Evolutionary conservation across 306 rosid genomes (phyloP).

Genomic region (Rosa chinensis): DNA sequence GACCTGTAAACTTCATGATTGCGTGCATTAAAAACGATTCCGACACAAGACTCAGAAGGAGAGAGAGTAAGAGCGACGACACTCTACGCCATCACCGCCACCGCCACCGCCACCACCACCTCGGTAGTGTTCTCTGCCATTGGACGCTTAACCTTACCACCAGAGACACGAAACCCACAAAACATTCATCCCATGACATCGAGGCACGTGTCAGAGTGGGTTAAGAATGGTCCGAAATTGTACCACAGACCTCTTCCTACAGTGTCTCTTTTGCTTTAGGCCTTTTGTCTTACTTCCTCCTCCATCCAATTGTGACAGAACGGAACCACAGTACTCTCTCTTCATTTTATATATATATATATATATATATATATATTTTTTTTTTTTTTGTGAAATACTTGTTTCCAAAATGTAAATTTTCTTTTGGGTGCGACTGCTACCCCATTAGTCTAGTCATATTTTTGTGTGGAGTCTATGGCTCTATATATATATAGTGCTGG

Average conservation of each 20-base stretch:
- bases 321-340: background rate
- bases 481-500: constrained; percentile 21
- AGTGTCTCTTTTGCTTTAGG: constrained; percentile 22
- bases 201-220: constrained; percentile 17
- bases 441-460: background rate
- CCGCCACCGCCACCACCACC: background rate
- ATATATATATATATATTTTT: background rate
- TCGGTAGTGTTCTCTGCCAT: background rate
- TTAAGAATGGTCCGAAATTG: background rate
- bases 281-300: constrained; percentile 34
- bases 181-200: background rate
- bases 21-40: constrained; percentile 39
- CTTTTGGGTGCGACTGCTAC: background rate
- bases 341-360: background rate
- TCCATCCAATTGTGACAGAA: constrained; percentile 14
- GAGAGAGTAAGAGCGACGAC: background rate
- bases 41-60: background rate
- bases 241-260: background rate
- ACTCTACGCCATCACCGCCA: background rate
- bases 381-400: too few species aligned
- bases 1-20: constrained; percentile 47
- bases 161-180: constrained; percentile 15
- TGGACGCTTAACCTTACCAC: background rate
- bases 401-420: background rate
- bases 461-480: constrained; percentile 9